Conservation (phyloP, 495 filamentous ascomycete genomes). For the Lepidopterella palustris region DNA sequence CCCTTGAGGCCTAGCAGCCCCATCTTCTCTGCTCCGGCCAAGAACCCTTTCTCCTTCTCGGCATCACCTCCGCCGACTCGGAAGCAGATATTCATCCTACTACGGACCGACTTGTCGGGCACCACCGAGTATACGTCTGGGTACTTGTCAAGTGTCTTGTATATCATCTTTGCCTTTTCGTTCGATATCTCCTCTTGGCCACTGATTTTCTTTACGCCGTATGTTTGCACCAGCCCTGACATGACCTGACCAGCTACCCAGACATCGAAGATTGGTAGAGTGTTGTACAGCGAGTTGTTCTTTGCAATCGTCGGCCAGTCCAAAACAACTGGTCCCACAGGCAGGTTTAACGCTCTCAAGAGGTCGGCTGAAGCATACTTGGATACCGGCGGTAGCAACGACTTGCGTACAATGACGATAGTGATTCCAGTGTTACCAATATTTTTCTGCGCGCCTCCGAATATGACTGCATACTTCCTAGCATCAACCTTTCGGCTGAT, state of each 20-base stretch:
- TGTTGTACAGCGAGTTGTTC: conserved; percentile 91
- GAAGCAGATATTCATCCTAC: conserved; percentile 91
- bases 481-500: conserved; percentile 60
- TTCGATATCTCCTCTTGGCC: conserved; percentile 64
- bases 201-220: conserved; percentile 56
- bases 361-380: conserved; percentile 53
- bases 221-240: conserved; percentile 53
- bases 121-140: conserved; percentile 65
- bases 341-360: conserved; percentile 67
- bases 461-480: conserved; percentile 63
- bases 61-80: conserved; percentile 58
- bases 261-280: conserved; percentile 87
- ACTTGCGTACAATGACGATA: conserved; percentile 71
- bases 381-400: conserved; percentile 58
- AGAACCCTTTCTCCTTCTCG: conserved; percentile 67
- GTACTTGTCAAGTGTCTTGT: conserved; percentile 65
- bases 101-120: conserved; percentile 63
- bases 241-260: conserved; percentile 85
- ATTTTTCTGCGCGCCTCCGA: conserved; percentile 88
- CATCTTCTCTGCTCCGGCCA: conserved; percentile 58
- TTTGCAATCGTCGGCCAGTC: conserved; percentile 75
- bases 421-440: conserved; percentile 80
- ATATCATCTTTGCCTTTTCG: conserved; percentile 67
- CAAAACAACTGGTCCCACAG: conserved; percentile 68
- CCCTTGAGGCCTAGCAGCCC: conserved; percentile 71